phyloP scores from a whole-genome alignment of 805 yeast species.

The Suhomyces sp. region DNA sequence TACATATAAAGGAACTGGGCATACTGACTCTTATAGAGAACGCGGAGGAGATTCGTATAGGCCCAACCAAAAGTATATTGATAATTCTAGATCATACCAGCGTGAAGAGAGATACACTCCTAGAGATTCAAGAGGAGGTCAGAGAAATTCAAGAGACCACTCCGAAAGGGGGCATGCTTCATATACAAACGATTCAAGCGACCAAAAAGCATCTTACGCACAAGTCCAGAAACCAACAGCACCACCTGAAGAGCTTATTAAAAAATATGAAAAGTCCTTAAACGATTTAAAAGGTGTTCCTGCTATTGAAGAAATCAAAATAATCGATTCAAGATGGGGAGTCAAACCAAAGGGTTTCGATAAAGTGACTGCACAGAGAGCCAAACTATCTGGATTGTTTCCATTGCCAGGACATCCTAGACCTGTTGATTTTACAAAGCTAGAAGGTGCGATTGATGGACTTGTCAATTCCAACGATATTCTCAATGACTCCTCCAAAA shows the following conservation, averaged over 20 bases:
- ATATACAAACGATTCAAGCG: no score
- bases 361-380: conserved; percentile 68
- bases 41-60: no score
- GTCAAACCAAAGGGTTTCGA: conserved; percentile 71
- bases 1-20: no score
- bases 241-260: conserved; percentile 21
- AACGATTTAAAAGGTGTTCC: conserved; percentile 38
- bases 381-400: conserved; percentile 76
- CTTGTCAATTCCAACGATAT: conserved; percentile 29
- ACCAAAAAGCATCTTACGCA: no score
- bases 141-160: conserved; percentile 11
- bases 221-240: conserved; percentile 15
- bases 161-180: no score
- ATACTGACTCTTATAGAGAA: no score
- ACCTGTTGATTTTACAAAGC: conserved; percentile 42
- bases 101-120: no score
- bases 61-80: no score
- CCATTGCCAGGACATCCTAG: conserved; percentile 68
- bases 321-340: conserved; percentile 65
- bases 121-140: no score
- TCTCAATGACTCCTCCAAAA: conserved; percentile 33
- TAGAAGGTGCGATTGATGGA: conserved; percentile 39
- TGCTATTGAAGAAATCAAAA: conserved; percentile 51
- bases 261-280: conserved; percentile 24
- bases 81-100: no score